Base-by-base conservation (phyloP, 2,329 filamentous ascomycete species). In the Epichloe hybrida region DNA sequence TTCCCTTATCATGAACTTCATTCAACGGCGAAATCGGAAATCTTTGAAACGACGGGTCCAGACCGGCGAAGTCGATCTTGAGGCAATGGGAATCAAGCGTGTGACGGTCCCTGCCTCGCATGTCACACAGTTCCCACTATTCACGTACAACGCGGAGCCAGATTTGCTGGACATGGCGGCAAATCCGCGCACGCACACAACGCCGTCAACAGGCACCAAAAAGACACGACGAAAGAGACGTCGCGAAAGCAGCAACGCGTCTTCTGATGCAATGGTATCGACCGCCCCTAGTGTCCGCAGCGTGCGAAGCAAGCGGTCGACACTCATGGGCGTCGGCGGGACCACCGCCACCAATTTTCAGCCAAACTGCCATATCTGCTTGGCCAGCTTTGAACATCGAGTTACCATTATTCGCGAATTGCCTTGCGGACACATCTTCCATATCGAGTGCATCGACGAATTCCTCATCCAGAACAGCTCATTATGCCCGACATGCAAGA, bases 401-500 rank as follows among this genome's bases (percentile, higher is more conserved):
- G 69, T 74, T 17, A 84, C 86, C 0, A 77, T 81, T 20, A 89
- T 97, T 50, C 84, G 89, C 50, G 86, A 96, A 66, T 73, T 97
- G 3, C 81, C 88, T 0, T 98, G 93, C 59, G 82, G 85, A 0
- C 93, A 98, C 64, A 91, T 97, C 51, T 98, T 90, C 66, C 91
- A 98, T 57, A 84, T 87, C 0, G 84, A 86, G 56, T 98, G 93
- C 61, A 90, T 97, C 56, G 90, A 97, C 61, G 78, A 83, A 21
- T 95, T 93, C 59, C 72, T 97, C 12, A 74, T 77, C 42, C 75
- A 81, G 50, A 84, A 84, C 62, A 94, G 86, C 62, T 94, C 87
- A 17, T 74, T 96, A 2, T 98, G 93, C 61, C 91, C 93, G 0
- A 73, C 95, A 58, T 98, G 93, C 72, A 96, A 95, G 65, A 79